Evolutionary conservation across 805 yeast genomes (phyloP), one percentile per base, ranked within the genome.

Genomic region (Nakazawaea anatomiae): DNA sequence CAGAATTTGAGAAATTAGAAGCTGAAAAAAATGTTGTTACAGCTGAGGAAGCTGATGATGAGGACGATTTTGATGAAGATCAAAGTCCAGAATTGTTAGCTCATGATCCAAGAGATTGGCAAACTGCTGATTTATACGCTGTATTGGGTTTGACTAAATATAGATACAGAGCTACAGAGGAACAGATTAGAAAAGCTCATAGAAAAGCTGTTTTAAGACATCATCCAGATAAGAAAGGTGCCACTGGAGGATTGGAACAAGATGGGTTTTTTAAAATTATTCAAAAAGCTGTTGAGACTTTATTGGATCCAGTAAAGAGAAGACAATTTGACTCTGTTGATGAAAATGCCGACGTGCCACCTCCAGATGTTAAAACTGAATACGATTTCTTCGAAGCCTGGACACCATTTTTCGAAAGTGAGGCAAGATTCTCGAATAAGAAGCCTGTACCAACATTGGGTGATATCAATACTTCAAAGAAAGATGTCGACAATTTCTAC

Each of bases 101-200:
- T 34, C 95, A 88, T 64, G 98, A 94, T 68, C 97, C 99, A 65
- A 87, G 96, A 79, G 97, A 94, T 67, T 94, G 99, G 99, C 94
- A 94, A 74, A 74, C 85, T 49, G 96, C 94, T 59, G 97, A 94
- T 71, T 86, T 94, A 72, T 94, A 94, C 64, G 96, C 96, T 50
- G 98, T 94, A 46, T 80, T 94, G 72, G 98, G 99, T 57, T 76
- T 94, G 62, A 84, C 96, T 55, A 88, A 89, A 67, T 82, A 88
- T 70, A 85, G 99, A 77, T 85, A 80, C 84, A 83, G 72, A 59
- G 98, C 99, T 58, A 89, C 89, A 51, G 91, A 85, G 61, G 95
- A 85, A 62, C 97, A 91, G 72, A 83, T 94, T 65, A 86, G 96
- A 73, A 85, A 90, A 69, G 97, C 98, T 52, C 97, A 92, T 79